Conservation (phyloP, 441 rosid species). For the Pelargonium citronellum region DNA sequence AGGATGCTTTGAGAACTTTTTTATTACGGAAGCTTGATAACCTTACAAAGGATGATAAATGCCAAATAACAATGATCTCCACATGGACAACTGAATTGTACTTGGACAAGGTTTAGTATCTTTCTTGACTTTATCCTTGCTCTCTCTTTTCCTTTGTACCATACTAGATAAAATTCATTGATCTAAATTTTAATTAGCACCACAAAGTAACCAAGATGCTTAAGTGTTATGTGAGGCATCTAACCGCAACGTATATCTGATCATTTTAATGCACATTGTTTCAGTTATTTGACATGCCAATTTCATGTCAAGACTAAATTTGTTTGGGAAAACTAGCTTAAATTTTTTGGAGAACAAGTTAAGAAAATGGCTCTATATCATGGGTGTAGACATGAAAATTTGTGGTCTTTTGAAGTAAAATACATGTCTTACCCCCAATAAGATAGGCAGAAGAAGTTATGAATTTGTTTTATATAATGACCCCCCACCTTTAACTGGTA, state of each 20-base stretch:
- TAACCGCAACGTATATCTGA: not conserved
- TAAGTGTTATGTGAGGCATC: constrained; percentile 12
- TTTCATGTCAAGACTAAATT: constrained; percentile 1
- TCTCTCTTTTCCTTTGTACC: constrained; percentile 10
- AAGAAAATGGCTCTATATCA: not conserved
- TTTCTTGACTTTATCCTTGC: constrained; percentile 17
- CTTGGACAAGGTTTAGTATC: constrained; percentile 85
- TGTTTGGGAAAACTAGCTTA: not conserved
- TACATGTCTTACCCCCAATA: not conserved
- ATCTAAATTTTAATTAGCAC: constrained; percentile 15
- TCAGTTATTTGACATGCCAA: not conserved
- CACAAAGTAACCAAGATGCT: constrained; percentile 9
- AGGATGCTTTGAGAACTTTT: constrained; percentile 98
- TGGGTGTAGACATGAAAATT: not conserved
- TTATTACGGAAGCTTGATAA: constrained; percentile 91
- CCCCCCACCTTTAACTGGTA: not conserved
- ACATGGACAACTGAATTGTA: constrained; percentile 98
- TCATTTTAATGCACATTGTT: not conserved
- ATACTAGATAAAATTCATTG: constrained; percentile 12
- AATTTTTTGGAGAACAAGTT: not conserved
- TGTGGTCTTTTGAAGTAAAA: not conserved
- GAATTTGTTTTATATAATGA: not conserved
- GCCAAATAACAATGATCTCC: constrained; percentile 98
- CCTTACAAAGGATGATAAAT: constrained; percentile 85
- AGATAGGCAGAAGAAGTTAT: constrained; percentile 1